Conservation (phyloP, 345 rosid genomes). For the Trapa incisa region DNA sequence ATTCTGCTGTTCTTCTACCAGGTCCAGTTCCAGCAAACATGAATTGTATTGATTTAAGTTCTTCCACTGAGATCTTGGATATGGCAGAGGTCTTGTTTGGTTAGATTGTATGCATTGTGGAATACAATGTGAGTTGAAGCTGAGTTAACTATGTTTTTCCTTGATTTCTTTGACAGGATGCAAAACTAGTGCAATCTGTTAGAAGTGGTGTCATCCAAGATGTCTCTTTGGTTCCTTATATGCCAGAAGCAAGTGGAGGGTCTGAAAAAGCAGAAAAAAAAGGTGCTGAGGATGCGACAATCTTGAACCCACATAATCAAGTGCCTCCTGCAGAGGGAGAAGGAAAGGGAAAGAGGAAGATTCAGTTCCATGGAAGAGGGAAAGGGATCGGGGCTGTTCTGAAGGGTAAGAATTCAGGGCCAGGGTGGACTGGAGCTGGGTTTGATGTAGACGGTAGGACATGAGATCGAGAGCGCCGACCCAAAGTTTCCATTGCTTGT, state of each 20-base stretch:
- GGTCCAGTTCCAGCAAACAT: not conserved
- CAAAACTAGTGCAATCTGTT: slow-evolving; percentile 17
- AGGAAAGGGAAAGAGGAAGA: slow-evolving; percentile 45
- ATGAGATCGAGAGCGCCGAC: slow-evolving; percentile 10
- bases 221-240: slow-evolving; percentile 19
- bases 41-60: not conserved
- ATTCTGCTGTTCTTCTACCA: not conserved
- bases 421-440: slow-evolving; percentile 72
- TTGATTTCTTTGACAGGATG: slow-evolving; percentile 31
- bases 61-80: not conserved
- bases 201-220: slow-evolving; percentile 19
- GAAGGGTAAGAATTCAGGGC: slow-evolving; percentile 34
- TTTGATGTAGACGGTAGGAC: slow-evolving; percentile 69
- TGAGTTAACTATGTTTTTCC: not conserved
- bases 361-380: slow-evolving; percentile 52
- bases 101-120: not conserved
- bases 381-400: slow-evolving; percentile 43
- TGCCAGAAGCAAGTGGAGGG: slow-evolving; percentile 17
- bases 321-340: slow-evolving; percentile 36
- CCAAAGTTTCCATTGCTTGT: not conserved
- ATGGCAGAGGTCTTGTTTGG: not conserved
- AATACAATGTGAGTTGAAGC: not conserved
- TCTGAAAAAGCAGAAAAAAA: slow-evolving; percentile 20
- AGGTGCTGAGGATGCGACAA: slow-evolving; percentile 16
- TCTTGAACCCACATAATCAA: slow-evolving; percentile 25